Conservation (phyloP, 2,329 filamentous ascomycete species). For the Drechmeria coniospora region DNA sequence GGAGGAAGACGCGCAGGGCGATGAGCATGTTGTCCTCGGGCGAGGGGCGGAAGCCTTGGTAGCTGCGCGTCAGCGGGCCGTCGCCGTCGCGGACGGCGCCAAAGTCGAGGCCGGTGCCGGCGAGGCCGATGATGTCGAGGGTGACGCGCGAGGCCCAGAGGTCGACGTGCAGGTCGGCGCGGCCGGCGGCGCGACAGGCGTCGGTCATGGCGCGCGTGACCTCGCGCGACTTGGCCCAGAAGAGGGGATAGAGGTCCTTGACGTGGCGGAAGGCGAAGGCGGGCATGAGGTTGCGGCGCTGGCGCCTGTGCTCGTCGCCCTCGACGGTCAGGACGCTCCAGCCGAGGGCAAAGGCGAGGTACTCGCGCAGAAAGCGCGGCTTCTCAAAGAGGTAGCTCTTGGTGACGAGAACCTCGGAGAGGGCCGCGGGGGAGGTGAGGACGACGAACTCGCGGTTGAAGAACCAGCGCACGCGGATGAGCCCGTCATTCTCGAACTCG, state of each 20-base stretch:
- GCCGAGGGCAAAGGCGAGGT: conserved; percentile 70
- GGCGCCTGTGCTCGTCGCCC: conserved; percentile 16
- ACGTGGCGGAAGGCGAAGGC: conserved; percentile 18
- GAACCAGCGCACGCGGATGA: conserved; percentile 46
- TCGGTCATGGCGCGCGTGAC: conserved; percentile 6
- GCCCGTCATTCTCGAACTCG: conserved; percentile 44
- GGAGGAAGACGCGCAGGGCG: conserved; percentile 4
- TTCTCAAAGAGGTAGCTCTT: conserved; percentile 54
- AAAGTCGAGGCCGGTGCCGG: conserved; percentile 18
- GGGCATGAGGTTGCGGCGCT: conserved; percentile 16
- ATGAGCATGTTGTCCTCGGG: conserved; percentile 3
- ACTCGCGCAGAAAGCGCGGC: conserved; percentile 39
- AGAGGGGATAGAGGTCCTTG: conserved; percentile 17
- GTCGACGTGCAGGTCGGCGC: conserved; percentile 7
- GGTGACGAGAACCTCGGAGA: conserved; percentile 48
- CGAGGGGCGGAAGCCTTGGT: conserved; percentile 10
- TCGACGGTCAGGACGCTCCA: conserved; percentile 25
- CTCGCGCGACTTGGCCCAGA: conserved; percentile 16
- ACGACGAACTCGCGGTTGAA: conserved; percentile 44
- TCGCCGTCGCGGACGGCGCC: conserved; percentile 15
- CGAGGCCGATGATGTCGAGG: conserved; percentile 20
- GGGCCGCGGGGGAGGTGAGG: conserved; percentile 40
- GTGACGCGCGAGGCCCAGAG: conserved; percentile 12
- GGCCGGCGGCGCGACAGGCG: conserved; percentile 2
- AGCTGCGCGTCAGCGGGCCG: conserved; percentile 19